phyloP scores from a whole-genome alignment of 2,329 filamentous ascomycete species.

The Colletotrichum brevisporum region DNA sequence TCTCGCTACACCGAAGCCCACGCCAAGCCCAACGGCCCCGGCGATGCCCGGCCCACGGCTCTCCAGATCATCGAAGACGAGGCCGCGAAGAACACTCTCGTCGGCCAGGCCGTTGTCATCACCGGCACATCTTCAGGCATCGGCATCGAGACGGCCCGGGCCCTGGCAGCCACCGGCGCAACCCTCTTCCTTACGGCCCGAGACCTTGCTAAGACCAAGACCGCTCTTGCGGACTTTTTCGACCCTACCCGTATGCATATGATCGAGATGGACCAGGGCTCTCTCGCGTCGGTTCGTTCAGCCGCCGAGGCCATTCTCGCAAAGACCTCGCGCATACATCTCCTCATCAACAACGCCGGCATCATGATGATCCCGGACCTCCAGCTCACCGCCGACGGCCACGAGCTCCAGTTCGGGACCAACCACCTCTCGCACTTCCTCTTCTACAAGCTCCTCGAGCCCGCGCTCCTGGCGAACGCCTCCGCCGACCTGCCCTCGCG shows the following conservation, averaged over 20 bases:
- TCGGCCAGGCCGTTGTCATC: slow-evolving; percentile 53
- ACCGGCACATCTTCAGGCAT: slow-evolving; percentile 55
- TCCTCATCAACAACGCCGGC: slow-evolving; percentile 52
- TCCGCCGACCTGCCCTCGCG: slow-evolving; percentile 57
- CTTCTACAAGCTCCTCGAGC: slow-evolving; percentile 63
- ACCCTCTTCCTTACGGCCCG: slow-evolving; percentile 53
- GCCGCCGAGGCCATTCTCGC: slow-evolving; percentile 50
- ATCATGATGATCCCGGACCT: slow-evolving; percentile 32
- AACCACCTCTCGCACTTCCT: slow-evolving; percentile 69
- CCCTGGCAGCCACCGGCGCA: slow-evolving; percentile 53
- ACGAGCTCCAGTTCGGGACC: slow-evolving; percentile 60
- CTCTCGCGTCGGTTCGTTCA: slow-evolving; percentile 28
- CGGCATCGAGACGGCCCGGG: slow-evolving; percentile 54
- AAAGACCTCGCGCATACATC: slow-evolving; percentile 46
- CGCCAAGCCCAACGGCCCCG: slow-evolving; percentile 46
- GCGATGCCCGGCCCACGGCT: slow-evolving; percentile 57
- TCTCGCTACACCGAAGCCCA: slow-evolving; percentile 23
- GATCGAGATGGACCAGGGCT: not conserved
- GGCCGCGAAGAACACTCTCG: slow-evolving; percentile 47
- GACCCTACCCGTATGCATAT: not conserved
- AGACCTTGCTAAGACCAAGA: slow-evolving; percentile 49
- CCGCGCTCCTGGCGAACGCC: slow-evolving; percentile 54
- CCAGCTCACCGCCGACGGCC: slow-evolving; percentile 39
- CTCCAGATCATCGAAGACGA: slow-evolving; percentile 56
- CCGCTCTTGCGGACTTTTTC: slow-evolving; percentile 43